Conservation (phyloP, 495 filamentous ascomycete species). For the Annulohypoxylon moriforme region DNA sequence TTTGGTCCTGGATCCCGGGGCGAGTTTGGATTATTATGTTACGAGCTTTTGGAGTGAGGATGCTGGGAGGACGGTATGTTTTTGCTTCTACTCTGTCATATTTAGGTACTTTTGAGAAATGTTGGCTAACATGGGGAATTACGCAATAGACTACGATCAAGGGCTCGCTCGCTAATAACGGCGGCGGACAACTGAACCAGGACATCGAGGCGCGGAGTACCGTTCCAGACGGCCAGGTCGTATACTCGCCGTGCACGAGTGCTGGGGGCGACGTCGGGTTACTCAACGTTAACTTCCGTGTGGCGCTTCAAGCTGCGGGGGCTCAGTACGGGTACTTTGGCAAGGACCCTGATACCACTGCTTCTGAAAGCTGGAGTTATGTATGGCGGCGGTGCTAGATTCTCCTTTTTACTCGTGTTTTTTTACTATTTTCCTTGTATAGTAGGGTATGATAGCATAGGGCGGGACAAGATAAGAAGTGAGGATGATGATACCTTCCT, state of each 20-base stretch:
- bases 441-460: not conserved
- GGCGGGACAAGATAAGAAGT: not conserved
- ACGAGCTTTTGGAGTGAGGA: slow-evolving; percentile 56
- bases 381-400: slow-evolving; percentile 57
- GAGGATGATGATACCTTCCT: slow-evolving; percentile 3
- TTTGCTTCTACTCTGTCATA: too few relatives aligned
- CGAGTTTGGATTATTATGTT: slow-evolving; percentile 51
- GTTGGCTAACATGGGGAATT: not conserved
- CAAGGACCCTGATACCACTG: slow-evolving; percentile 43
- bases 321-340: slow-evolving; percentile 53
- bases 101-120: too few relatives aligned
- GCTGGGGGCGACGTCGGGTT: slow-evolving; percentile 51
- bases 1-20: slow-evolving; percentile 49
- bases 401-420: not conserved
- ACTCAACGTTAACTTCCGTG: slow-evolving; percentile 60
- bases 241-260: slow-evolving; percentile 56
- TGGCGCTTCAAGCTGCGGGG: slow-evolving; percentile 48
- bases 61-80: slow-evolving; percentile 49
- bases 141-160: slow-evolving; percentile 37
- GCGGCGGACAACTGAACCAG: slow-evolving; percentile 42
- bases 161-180: slow-evolving; percentile 46
- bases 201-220: slow-evolving; percentile 48
- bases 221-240: slow-evolving; percentile 36
- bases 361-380: slow-evolving; percentile 54
- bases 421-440: not conserved